Base-by-base conservation (phyloP, 169 alveolate genomes). In the Eimeria acervulina region DNA sequence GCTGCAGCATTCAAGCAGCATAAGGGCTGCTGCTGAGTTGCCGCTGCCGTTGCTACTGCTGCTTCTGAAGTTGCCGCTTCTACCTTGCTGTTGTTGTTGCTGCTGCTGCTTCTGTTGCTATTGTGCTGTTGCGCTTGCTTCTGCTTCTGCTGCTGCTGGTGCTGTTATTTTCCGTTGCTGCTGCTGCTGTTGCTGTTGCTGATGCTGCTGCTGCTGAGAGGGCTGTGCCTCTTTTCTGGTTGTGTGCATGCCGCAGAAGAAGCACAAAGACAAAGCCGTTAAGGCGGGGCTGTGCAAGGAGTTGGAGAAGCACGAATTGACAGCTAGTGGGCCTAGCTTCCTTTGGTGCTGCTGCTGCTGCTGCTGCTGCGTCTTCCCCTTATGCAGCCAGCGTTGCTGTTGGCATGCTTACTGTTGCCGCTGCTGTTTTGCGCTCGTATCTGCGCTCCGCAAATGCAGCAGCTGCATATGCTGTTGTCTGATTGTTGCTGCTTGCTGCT, bases 171-270 rank as follows among this genome's bases (percentile, higher is more conserved):
- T n/a, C n/a, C n/a, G 52, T 36, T 10, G 44, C 19, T 72, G 0
- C 12, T 72, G 47, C 83, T n/a, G 83, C 52, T 72, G 84, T 52
- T 17, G 51, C 52, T 28, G 84, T 52, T 72, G 55, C 52, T 26
- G 2, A 6, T 68, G 7, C 38, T 40, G 87, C 17, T 38, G 31
- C 23, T 36, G n/a, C 40, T 76, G 55, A 12, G 38, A 36, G 38
- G 6, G 19, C 61, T 44, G 36, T 28, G 6, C 4, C n/a, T 55
- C n/a, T 31, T 55, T n/a, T 6, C 52, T 31, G 33, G 15, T 52
- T 72, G n/a, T 83, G 72, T 12, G 88, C 80, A 72, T 81, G 92
- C 66, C 36, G 70, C 87, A 80, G 96, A 40, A 72, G 87, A 66
- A 93, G 66, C 93, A 93, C 72, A 63, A 10, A 47, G 80, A 83